These are phyloP conservation scores for Mercurialis annua DNA, from an alignment of 345 rosid genomes.

Conservation along the genomic window DNA sequence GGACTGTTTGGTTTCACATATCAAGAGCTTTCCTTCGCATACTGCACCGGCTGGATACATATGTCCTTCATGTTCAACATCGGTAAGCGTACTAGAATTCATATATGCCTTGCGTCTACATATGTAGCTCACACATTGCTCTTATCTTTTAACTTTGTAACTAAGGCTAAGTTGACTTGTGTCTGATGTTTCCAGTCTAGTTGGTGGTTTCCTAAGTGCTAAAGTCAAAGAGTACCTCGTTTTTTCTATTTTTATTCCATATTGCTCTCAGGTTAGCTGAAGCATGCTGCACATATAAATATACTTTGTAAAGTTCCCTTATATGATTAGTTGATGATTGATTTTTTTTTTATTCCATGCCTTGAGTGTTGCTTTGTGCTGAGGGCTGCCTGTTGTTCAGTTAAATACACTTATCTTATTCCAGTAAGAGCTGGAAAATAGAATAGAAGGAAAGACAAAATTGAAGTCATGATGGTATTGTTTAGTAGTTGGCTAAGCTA, in stretches of 20 bases:
- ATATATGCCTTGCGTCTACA: not conserved
- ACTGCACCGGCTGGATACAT: constrained; percentile 96
- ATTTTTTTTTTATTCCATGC: not conserved
- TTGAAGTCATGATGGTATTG: not conserved
- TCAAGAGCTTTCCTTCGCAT: constrained; percentile 86
- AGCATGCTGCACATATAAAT: not conserved
- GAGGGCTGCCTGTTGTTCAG: not conserved
- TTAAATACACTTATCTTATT: not conserved
- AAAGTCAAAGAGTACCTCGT: too few relatives aligned
- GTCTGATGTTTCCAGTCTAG: not conserved
- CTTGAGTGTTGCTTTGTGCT: not conserved
- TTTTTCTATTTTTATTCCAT: not conserved
- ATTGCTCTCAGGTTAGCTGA: not conserved
- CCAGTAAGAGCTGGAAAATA: not conserved
- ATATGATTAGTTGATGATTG: not conserved
- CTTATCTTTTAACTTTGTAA: not conserved
- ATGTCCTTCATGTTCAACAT: constrained; percentile 83
- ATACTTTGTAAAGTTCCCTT: not conserved
- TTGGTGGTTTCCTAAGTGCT: not conserved
- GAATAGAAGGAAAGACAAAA: not conserved
- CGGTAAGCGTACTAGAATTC: constrained; percentile 43
- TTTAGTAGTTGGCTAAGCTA: not conserved
- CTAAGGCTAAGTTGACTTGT: too few relatives aligned
- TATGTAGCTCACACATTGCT: not conserved
- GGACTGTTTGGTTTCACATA: constrained; percentile 73